Percentiles rank a stretch among this genome's conserved stretches.
phyloP scores from a whole-genome alignment of 345 rosid genomes.

The Carallia pectinifolia region DNA sequence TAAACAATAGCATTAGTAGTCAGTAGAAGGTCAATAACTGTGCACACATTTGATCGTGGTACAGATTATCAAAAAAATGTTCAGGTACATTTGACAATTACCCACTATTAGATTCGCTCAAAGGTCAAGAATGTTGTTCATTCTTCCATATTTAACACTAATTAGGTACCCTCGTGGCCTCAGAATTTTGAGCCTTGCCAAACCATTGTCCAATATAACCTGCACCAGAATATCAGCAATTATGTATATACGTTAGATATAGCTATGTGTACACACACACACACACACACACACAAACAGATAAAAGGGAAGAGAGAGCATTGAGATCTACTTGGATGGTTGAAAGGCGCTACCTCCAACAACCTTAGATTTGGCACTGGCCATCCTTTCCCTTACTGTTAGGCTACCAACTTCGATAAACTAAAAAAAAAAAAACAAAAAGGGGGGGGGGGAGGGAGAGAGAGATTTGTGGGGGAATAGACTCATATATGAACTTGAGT shows the following conservation, averaged over 20 bases:
- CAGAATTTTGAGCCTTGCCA: constrained; percentile 24
- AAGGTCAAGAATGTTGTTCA: constrained; percentile 35
- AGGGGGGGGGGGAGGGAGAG: background rate
- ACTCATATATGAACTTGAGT: constrained; percentile 26
- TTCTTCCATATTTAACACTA: constrained; percentile 36
- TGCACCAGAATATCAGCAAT: background rate
- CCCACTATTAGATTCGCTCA: constrained; percentile 35
- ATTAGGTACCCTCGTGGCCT: constrained; percentile 31
- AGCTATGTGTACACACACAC: no score
- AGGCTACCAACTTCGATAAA: no score
- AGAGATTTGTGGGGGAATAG: background rate
- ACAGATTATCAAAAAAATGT: background rate
- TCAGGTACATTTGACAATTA: constrained; percentile 12
- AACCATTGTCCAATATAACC: constrained; percentile 32
- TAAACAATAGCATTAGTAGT: background rate
- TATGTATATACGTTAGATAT: background rate
- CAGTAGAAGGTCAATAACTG: no score
- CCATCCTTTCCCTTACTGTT: no score
- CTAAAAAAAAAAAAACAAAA: no score
- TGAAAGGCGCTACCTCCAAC: no score
- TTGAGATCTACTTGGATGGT: no score
- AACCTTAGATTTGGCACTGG: no score
- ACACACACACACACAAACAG: no score
- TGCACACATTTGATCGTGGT: background rate
- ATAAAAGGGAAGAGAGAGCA: no score